Conservation (phyloP, 1,284 basidiomycete species). For the Cronartium quercuum region DNA sequence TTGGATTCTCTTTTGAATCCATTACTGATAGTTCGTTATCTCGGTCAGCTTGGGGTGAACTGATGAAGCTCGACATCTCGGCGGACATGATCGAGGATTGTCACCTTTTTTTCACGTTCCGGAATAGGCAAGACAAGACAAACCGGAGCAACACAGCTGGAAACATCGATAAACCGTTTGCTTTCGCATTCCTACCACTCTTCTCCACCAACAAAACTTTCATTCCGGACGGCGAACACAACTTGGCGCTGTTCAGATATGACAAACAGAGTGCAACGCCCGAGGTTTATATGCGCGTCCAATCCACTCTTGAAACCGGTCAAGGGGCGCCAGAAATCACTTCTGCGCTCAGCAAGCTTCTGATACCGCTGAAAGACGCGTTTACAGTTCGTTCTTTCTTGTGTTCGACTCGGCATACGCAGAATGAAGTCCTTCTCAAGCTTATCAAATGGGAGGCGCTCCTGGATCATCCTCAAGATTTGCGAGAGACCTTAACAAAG, state of each 20-base stretch:
- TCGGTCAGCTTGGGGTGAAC: constrained; percentile 80
- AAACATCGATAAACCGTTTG: constrained; percentile 68
- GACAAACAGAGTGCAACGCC: constrained; percentile 43
- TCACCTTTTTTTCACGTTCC: constrained; percentile 91
- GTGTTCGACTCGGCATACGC: constrained; percentile 86
- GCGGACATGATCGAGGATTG: constrained; percentile 65
- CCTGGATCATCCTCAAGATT: constrained; percentile 60
- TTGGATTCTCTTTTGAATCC: not conserved
- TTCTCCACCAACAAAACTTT: constrained; percentile 72
- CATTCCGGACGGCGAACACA: constrained; percentile 84
- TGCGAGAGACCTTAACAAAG: constrained; percentile 69
- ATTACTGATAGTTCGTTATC: not conserved
- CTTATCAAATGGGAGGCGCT: constrained; percentile 74
- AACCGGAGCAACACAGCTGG: constrained; percentile 51
- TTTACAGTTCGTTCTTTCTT: constrained; percentile 79
- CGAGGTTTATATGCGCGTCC: constrained; percentile 57
- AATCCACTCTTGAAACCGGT: constrained; percentile 5
- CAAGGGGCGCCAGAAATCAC: constrained; percentile 43
- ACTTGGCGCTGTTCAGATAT: constrained; percentile 71
- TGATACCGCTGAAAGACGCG: constrained; percentile 57
- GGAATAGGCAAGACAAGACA: constrained; percentile 57
- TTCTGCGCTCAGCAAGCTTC: constrained; percentile 42
- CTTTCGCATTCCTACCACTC: constrained; percentile 84
- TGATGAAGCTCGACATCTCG: constrained; percentile 78
- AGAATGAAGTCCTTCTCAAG: constrained; percentile 76